Evolutionary conservation across 495 filamentous ascomycete species (phyloP), one percentile per base, ranked within the genome.

Genomic region (Lepraria neglecta): DNA sequence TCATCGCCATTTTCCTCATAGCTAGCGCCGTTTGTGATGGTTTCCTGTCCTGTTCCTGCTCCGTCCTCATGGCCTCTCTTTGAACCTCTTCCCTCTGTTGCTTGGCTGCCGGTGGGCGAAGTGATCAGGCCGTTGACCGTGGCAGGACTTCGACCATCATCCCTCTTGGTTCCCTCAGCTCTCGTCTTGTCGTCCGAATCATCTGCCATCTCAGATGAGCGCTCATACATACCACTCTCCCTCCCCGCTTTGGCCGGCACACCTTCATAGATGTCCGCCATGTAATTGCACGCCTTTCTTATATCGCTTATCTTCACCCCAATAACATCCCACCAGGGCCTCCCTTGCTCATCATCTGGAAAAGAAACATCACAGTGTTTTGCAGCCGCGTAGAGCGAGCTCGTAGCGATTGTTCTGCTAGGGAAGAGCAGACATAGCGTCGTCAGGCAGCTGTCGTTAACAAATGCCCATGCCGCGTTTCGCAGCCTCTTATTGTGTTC

Each of bases 391-490:
- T 95, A 97, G 44, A 98, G 82, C 14, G 91, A 85, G 15, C 87
- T 87, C 44, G 92, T 86, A 43, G 91, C 89, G 57, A 98, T 88
- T 19, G 87, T 87, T 43, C 85, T 83, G 30, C 89, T 80, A 2
- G 83, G 80, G 70, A 90, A 89, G 30, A 92, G 76, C n/a, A 99
- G 79, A 58, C 91, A 95, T 24, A 97, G 76, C 53, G 86, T 82
- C 21, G 91, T 96, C 56, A 92, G 82, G 60, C 80, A 86, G 14
- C 85, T 84, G 73, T 99, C 94, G 73, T 94, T 96, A 57, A 96
- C 80, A 68, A 96, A 97, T 4, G 90, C 85, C 87, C 92, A 97
- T 3, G 89, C 85, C 3, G 90, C 83, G 69, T 95, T 88, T 57
- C 92, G 84, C 28, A 97, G 73, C 30, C 75, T 72, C 71, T 90